phyloP scores from a whole-genome alignment of 2,329 filamentous ascomycete genomes.

The Microdochium nivale region DNA sequence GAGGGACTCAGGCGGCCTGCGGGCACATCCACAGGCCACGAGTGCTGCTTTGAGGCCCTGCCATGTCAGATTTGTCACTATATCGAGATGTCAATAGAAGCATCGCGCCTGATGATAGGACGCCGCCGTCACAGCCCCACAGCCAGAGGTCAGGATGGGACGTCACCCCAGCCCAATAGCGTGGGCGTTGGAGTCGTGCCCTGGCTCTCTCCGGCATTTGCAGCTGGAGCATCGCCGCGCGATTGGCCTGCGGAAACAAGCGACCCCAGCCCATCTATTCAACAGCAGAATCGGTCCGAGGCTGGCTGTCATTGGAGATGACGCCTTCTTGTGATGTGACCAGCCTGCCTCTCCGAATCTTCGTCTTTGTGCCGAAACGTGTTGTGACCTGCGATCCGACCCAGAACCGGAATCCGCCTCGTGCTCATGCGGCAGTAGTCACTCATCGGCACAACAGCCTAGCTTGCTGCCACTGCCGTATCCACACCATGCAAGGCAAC shows the following conservation, averaged over 20 bases:
- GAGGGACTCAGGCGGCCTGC: too few relatives aligned
- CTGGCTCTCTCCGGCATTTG: background rate
- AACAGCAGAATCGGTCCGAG: background rate
- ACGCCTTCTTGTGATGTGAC: too few relatives aligned
- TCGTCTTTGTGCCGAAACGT: too few relatives aligned
- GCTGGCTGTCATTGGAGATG: background rate
- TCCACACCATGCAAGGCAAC: background rate
- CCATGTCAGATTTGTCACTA: too few relatives aligned
- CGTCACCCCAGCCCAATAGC: conserved; percentile 1
- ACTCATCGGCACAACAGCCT: too few relatives aligned
- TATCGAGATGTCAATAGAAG: too few relatives aligned
- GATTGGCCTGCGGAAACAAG: background rate
- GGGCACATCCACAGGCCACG: too few relatives aligned
- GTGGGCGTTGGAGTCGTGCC: background rate
- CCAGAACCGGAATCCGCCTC: too few relatives aligned
- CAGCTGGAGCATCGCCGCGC: background rate
- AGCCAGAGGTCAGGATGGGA: background rate
- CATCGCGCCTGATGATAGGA: background rate
- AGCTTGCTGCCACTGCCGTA: background rate
- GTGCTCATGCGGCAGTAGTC: too few relatives aligned
- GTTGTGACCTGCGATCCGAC: too few relatives aligned
- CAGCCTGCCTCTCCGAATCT: too few relatives aligned
- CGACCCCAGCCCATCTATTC: background rate
- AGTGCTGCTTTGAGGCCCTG: too few relatives aligned
- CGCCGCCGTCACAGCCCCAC: background rate